Evolutionary conservation across 2,329 filamentous ascomycete species (phyloP).

Genomic region (Beauveria pseudobassiana): DNA sequence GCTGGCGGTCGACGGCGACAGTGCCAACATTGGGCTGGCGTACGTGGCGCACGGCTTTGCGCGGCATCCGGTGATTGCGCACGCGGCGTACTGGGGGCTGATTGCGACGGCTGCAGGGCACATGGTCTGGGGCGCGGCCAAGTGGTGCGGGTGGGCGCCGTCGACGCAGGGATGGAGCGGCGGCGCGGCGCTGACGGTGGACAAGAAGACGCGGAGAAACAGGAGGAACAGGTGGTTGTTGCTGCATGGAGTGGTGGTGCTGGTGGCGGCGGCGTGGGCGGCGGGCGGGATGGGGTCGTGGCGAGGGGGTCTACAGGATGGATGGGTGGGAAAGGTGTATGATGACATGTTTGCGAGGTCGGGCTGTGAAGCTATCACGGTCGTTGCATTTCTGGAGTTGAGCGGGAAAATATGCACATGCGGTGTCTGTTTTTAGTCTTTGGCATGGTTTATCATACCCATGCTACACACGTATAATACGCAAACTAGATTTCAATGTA

Average conservation of each 20-base stretch:
- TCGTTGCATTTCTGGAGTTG: slow-evolving; percentile 1
- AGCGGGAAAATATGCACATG: neutral
- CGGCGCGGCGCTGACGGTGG: slow-evolving; percentile 34
- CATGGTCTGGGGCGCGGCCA: slow-evolving; percentile 78
- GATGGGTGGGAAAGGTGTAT: slow-evolving; percentile 76
- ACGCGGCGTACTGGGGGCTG: slow-evolving; percentile 60
- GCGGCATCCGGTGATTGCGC: slow-evolving; percentile 58
- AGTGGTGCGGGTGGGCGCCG: slow-evolving; percentile 65
- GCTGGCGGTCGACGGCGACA: slow-evolving; percentile 70
- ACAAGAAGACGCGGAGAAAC: slow-evolving; percentile 43
- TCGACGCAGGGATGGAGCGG: slow-evolving; percentile 41
- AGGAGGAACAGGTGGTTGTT: slow-evolving; percentile 62
- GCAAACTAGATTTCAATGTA: neutral
- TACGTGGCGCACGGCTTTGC: slow-evolving; percentile 84
- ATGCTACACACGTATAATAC: neutral
- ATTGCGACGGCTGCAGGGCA: slow-evolving; percentile 65
- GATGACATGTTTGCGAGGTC: slow-evolving; percentile 51
- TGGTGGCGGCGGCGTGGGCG: slow-evolving; percentile 64
- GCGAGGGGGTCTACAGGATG: slow-evolving; percentile 59
- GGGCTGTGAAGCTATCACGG: slow-evolving; percentile 19
- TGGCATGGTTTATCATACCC: neutral
- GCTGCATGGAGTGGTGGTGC: slow-evolving; percentile 57
- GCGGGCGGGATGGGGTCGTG: slow-evolving; percentile 70
- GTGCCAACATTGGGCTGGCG: slow-evolving; percentile 73
- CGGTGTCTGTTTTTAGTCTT: neutral